Evolutionary conservation across 2,329 filamentous ascomycete genomes (phyloP).

Genomic region (Fusarium pseudonygamai): DNA sequence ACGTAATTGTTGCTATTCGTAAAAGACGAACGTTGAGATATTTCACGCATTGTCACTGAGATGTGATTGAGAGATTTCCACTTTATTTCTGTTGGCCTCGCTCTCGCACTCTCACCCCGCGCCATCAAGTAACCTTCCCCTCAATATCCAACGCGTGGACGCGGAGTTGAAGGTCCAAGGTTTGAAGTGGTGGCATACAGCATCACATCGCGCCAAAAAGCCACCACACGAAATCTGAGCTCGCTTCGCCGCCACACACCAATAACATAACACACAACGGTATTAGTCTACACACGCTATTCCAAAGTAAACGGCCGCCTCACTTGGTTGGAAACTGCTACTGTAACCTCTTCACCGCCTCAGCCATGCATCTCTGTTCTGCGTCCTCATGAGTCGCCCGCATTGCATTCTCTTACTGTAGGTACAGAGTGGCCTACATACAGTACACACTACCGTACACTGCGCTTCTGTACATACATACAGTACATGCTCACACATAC

Average conservation of each 20-base stretch:
- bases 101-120: background rate
- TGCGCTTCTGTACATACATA: background rate
- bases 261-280: background rate
- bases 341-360: constrained; percentile 29
- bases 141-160: background rate
- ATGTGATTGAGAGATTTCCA: background rate
- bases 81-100: background rate
- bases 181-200: constrained; percentile 1
- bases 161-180: constrained; percentile 6
- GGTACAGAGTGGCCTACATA: constrained; percentile 11
- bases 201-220: constrained; percentile 11
- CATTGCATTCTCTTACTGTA: constrained; percentile 12
- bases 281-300: background rate
- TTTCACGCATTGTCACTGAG: constrained; percentile 16
- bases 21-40: background rate
- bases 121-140: background rate
- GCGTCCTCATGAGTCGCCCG: constrained; percentile 13
- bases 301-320: background rate
- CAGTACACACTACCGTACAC: background rate
- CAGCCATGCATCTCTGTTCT: constrained; percentile 24
- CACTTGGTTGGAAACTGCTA: constrained; percentile 4
- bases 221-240: constrained; percentile 11
- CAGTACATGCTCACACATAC: background rate
- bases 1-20: constrained; percentile 35
- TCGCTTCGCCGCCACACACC: constrained; percentile 19